A percentile compares a stretch with the other conserved stretches of the same genome.
Evolutionary conservation across 495 filamentous ascomycete species (phyloP).

Genomic region (Neurospora tetraspora): DNA sequence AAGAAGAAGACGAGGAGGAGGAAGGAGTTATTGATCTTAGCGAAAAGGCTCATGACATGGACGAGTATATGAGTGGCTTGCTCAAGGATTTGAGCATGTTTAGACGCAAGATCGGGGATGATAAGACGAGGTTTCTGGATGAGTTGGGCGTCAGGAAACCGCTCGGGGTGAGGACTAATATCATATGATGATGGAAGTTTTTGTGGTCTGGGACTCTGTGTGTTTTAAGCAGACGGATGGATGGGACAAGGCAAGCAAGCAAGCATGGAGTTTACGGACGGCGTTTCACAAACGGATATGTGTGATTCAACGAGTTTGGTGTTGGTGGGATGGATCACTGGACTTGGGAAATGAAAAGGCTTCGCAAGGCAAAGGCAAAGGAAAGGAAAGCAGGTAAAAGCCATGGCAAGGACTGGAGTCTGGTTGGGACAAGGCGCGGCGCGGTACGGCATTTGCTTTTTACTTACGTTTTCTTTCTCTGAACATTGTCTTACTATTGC

Average conservation of each 20-base stretch:
- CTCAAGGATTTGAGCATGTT: conserved; percentile 73
- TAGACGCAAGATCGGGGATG: conserved; percentile 71
- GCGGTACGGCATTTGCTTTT: background rate
- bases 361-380: background rate
- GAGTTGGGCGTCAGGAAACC: conserved; percentile 18
- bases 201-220: background rate
- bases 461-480: background rate
- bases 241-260: background rate
- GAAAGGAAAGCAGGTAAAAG: background rate
- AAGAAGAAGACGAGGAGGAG: conserved; percentile 15
- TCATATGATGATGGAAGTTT: conserved; percentile 10
- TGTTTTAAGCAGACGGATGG: background rate
- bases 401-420: background rate
- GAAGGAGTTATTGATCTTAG: background rate
- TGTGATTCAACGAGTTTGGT: background rate
- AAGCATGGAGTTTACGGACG: background rate
- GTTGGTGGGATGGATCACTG: background rate
- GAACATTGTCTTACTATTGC: background rate
- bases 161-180: conserved; percentile 16
- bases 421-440: background rate
- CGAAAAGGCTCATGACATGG: conserved; percentile 46
- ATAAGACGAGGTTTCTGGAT: conserved; percentile 46
- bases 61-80: conserved; percentile 58
- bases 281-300: background rate
- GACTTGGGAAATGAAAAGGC: background rate